phyloP scores from a whole-genome alignment of 306 rosid species.

The Rubus parviflorus region DNA sequence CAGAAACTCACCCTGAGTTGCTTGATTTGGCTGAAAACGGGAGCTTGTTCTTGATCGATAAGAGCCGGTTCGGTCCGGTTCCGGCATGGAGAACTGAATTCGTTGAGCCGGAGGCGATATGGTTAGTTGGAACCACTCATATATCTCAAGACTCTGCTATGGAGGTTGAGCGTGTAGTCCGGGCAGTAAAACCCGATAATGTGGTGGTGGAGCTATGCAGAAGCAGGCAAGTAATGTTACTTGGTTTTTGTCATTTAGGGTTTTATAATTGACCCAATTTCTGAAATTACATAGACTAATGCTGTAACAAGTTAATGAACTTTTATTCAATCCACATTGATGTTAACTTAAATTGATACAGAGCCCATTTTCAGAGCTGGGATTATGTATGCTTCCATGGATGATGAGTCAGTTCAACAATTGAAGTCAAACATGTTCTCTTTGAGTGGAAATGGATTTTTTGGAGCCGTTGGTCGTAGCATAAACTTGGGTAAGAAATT shows the following conservation, averaged over 20 bases:
- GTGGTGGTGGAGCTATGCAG: slow-evolving; percentile 87
- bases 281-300: background rate
- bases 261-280: background rate
- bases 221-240: slow-evolving; percentile 67
- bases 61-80: slow-evolving; percentile 68
- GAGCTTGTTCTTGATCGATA: slow-evolving; percentile 68
- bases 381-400: slow-evolving; percentile 65
- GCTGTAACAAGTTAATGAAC: background rate
- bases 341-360: slow-evolving; percentile 61
- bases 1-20: slow-evolving; percentile 61
- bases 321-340: background rate
- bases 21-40: slow-evolving; percentile 79
- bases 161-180: slow-evolving; percentile 74
- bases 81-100: slow-evolving; percentile 74
- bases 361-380: slow-evolving; percentile 91
- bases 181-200: slow-evolving; percentile 65
- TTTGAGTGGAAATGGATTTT: slow-evolving; percentile 76
- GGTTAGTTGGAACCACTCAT: slow-evolving; percentile 73
- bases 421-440: slow-evolving; percentile 77
- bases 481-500: slow-evolving; percentile 74
- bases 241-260: background rate
- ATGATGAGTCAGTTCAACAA: slow-evolving; percentile 51
- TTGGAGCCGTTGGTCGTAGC: slow-evolving; percentile 88
- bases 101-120: slow-evolving; percentile 72
- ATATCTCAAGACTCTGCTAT: slow-evolving; percentile 55